These are phyloP conservation scores for Phytophthora syringae DNA, from an alignment of 352 stramenopile species.

Conservation along the genomic window DNA sequence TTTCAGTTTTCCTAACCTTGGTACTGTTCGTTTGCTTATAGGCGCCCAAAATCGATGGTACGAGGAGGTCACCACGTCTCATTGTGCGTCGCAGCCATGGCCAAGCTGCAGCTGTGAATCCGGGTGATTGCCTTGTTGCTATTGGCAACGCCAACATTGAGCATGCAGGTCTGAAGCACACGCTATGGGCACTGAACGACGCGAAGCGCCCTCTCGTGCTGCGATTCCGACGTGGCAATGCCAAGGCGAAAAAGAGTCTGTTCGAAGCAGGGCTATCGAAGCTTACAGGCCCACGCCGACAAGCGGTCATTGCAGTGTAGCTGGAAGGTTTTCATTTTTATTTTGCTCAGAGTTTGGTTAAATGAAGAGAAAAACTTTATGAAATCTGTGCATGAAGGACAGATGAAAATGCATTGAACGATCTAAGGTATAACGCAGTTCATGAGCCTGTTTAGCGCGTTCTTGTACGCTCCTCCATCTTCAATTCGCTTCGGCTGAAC, in stretches of 20 bases:
- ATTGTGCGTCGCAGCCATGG: slow-evolving; percentile 80
- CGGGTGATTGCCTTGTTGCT: slow-evolving; percentile 81
- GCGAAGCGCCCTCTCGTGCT: slow-evolving; percentile 74
- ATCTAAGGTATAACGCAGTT: background rate
- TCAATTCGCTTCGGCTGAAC: background rate
- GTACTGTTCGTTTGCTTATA: slow-evolving; percentile 16
- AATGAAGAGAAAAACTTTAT: slow-evolving; percentile 23
- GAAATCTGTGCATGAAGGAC: slow-evolving; percentile 18
- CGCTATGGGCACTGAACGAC: slow-evolving; percentile 85
- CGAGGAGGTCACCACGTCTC: slow-evolving; percentile 65
- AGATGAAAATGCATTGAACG: slow-evolving; percentile 13
- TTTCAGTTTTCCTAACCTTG: slow-evolving; percentile 8
- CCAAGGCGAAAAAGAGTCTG: slow-evolving; percentile 78
- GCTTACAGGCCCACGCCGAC: slow-evolving; percentile 37
- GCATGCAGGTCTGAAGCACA: slow-evolving; percentile 86
- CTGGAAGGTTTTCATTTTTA: slow-evolving; percentile 17
- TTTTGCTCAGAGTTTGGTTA: slow-evolving; percentile 29
- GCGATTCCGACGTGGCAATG: slow-evolving; percentile 81
- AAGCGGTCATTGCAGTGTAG: slow-evolving; percentile 60
- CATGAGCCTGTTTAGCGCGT: slow-evolving; percentile 2
- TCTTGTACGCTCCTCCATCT: background rate
- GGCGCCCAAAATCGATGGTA: slow-evolving; percentile 51
- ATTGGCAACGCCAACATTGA: slow-evolving; percentile 88
- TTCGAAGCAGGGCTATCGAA: slow-evolving; percentile 57
- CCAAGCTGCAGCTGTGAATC: slow-evolving; percentile 76